Percentiles rank a stretch among this genome's conserved stretches.
These are phyloP conservation scores for Austroboletus festivus DNA, from an alignment of 768 basidiomycete genomes.

Conservation along the genomic window DNA sequence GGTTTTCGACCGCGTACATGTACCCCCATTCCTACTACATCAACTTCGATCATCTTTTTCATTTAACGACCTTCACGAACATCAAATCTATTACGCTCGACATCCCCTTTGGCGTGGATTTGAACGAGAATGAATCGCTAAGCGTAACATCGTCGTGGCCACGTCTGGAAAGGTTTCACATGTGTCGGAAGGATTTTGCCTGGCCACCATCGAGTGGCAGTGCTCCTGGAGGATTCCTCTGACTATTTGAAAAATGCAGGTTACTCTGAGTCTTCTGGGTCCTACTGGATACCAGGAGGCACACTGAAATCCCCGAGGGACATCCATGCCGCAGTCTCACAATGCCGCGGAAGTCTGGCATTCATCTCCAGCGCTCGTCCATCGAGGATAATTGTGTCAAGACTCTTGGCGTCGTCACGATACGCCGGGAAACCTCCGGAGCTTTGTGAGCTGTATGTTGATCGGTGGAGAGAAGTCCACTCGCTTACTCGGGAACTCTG, in stretches of 20 bases:
- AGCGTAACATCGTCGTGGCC: neutral
- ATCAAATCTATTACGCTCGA: slow-evolving; percentile 3
- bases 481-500: neutral
- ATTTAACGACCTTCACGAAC: slow-evolving; percentile 5
- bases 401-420: slow-evolving; percentile 4
- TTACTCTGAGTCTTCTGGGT: slow-evolving; percentile 5
- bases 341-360: neutral
- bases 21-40: neutral
- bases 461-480: slow-evolving; percentile 3
- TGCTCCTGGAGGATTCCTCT: slow-evolving; percentile 9
- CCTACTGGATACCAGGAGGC: slow-evolving; percentile 7
- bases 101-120: neutral
- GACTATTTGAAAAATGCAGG: slow-evolving; percentile 13
- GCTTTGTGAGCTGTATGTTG: neutral
- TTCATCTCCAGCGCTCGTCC: slow-evolving; percentile 4
- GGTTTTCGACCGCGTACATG: no score
- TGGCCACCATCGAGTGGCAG: slow-evolving; percentile 8
- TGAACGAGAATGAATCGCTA: neutral
- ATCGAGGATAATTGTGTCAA: slow-evolving; percentile 5
- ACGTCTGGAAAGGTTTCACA: neutral
- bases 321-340: slow-evolving; percentile 10
- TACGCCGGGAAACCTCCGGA: no score
- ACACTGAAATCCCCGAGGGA: slow-evolving; percentile 2
- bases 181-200: neutral
- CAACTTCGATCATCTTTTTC: slow-evolving; percentile 1